Evolutionary conservation across 1,139 yeast species (phyloP), one percentile per base, ranked within the genome.

Genomic region (Candida sojae): DNA sequence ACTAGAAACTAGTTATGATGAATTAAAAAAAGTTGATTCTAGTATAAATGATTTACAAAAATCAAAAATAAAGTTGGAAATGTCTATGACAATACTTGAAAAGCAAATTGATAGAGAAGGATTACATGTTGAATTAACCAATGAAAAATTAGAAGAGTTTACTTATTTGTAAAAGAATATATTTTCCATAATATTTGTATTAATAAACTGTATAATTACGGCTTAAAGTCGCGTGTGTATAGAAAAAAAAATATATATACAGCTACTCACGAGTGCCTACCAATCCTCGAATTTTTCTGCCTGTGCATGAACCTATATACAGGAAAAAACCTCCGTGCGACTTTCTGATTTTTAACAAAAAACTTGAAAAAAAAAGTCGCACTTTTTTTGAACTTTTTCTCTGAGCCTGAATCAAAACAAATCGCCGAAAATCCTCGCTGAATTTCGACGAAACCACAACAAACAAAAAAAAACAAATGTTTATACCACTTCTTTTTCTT

Each of bases 71-170:
- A 58, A 54, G 51, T 59, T 70, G 45, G 63, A 60, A 36, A 50
- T 56, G 39, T 54, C 62, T 11, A 50, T 69, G 39, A 55, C 55
- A 7, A 52, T 54, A 17, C 57, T 74, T 38, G 71, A 70, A 34
- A 57, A 61, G 9, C 72, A 66, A 44, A 63, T 67, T 0, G 56
- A 48, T 25, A 59, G 71, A 44, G 79, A 75, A 49, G 70, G 59
- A 30, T 53, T 72, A 37, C 68, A 72, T 51, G 75, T 69, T 6
- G 70, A 69, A 48, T 50, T 73, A 25, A 66, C 77, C 35, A 62
- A 55, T 31, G 79, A 75, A 50, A 75, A 74, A 54, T 60, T 75
- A 43, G 79, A 73, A 47, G 80, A 75, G 56, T 67, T 74, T 57
- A 59, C 69, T 10, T 70, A 68, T 50, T 55, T 71, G 56, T 72